Base-by-base conservation (phyloP, 2,329 filamentous ascomycete species). In the Calonectria fujianensis region DNA sequence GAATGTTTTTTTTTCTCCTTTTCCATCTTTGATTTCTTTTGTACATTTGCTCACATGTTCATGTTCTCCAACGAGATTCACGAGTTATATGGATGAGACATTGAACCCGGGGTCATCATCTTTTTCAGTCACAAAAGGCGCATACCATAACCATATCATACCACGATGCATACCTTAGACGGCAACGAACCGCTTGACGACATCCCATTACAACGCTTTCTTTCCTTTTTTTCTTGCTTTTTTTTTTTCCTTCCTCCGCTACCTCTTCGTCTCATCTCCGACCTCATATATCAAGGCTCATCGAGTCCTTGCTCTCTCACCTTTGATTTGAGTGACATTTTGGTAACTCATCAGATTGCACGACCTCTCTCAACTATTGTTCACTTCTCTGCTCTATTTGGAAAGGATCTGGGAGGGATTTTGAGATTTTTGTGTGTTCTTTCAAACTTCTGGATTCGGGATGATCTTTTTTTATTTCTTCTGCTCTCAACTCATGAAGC, bases 91-190 rank as follows among this genome's bases (percentile, higher is more conserved):
- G 76, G 76, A 78, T 69, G 73, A 72, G 69, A 77, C 70, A 71
- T 73, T 69, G 70, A 73, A 72, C 72, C 45, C 41, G 61, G 67
- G 69, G 61, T 50, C 66, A 74, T 74, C 63, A 69, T 75, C 51
- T 61, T 54, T 74, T 70, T 72, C 74, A 74, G 74, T 74, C 66
- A 69, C 51, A 32, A 74, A 54, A 69, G 72, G 63, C 73, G 69
- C 68, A 77, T 59, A 77, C 65, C 73, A 75, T 77, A 76, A 66
- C 77, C 72, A 75, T 75, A 77, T 57, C 76, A 78, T 75, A 74
- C 65, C 74, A 78, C 74, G 76, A 81, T 80, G 77, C 79, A 81
- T 73, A 74, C 77, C 66, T 79, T 75, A 81, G 79, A 81, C 77
- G 73, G 71, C 78, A 80, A 63, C 72, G 74, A 75, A 70, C 70